Percentiles rank a stretch among this genome's conserved stretches.
Evolutionary conservation across 768 basidiomycete species (phyloP).

Genomic region (Trametes villosa): DNA sequence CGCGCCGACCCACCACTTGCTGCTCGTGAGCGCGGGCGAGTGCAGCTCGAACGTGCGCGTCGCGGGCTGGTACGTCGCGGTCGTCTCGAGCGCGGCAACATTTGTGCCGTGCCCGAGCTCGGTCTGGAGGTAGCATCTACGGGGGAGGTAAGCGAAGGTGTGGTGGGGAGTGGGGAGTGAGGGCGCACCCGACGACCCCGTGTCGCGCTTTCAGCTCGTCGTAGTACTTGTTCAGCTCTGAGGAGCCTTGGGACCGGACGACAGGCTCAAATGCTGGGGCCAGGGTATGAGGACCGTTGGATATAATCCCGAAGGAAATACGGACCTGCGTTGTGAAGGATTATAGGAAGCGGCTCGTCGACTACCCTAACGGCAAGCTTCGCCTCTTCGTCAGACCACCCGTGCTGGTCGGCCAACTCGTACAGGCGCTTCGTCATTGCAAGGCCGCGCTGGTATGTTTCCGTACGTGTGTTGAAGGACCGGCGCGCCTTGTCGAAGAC

Average conservation of each 20-base stretch:
- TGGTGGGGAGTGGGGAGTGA: not conserved
- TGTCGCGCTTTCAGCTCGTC: conserved; percentile 51
- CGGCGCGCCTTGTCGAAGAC: conserved; percentile 61
- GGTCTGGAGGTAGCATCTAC: conserved; percentile 72
- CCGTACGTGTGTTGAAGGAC: conserved; percentile 65
- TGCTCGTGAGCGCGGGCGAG: conserved; percentile 73
- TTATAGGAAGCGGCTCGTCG: conserved; percentile 58
- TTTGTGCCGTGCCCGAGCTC: conserved; percentile 82
- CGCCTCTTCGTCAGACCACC: conserved; percentile 56
- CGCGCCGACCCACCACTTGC: conserved; percentile 85
- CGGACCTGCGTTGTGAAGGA: conserved; percentile 43
- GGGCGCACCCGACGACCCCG: conserved; percentile 57
- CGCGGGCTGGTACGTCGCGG: conserved; percentile 72
- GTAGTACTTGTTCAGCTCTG: conserved; percentile 56
- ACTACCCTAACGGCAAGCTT: conserved; percentile 49
- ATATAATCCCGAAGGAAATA: not conserved
- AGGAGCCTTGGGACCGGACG: conserved; percentile 61
- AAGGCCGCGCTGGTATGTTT: conserved; percentile 59
- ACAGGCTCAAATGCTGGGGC: conserved; percentile 65
- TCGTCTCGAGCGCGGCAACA: conserved; percentile 71
- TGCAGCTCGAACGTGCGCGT: conserved; percentile 74
- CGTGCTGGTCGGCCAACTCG: conserved; percentile 58
- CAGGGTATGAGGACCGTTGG: conserved; percentile 3
- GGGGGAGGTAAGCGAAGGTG: not conserved
- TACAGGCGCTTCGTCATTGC: conserved; percentile 57